phyloP scores from a whole-genome alignment of 768 basidiomycete species.

The Leccinum incarnatum region DNA sequence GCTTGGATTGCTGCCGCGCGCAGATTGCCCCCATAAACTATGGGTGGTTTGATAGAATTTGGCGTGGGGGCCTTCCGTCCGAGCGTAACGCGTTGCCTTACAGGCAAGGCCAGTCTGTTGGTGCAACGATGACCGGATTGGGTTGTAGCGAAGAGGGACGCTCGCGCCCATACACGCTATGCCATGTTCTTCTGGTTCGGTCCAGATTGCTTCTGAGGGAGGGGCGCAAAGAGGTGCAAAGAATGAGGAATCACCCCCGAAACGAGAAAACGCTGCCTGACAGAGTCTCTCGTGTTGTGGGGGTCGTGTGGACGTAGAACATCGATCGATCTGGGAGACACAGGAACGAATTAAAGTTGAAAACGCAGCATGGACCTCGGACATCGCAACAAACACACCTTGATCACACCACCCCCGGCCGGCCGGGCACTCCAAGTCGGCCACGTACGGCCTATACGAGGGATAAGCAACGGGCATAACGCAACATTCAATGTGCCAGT shows the following conservation, averaged over 20 bases:
- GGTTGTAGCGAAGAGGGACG: no score
- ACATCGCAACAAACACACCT: not conserved
- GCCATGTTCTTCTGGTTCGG: no score
- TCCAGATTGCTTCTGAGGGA: no score
- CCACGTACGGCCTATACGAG: not conserved
- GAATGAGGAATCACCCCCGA: not conserved
- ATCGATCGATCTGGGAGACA: not conserved
- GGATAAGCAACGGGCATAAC: not conserved
- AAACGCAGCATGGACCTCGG: not conserved
- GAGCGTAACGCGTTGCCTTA: conserved; percentile 56
- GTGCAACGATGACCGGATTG: not conserved
- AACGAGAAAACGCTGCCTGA: no score
- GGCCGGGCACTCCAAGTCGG: not conserved
- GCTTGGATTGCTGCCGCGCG: not conserved
- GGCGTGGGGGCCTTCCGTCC: conserved; percentile 56
- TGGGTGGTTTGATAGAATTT: conserved; percentile 52
- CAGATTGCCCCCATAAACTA: not conserved
- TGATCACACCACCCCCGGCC: no score
- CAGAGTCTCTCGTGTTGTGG: no score
- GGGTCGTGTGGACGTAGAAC: no score
- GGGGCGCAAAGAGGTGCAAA: not conserved
- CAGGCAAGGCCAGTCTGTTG: not conserved
- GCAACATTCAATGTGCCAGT: not conserved
- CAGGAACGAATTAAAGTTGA: not conserved
- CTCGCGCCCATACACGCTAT: no score